Evolutionary conservation across 1,284 basidiomycete genomes (phyloP), one percentile per base, ranked within the genome.

Genomic region (Cryptococcus amylolentus): DNA sequence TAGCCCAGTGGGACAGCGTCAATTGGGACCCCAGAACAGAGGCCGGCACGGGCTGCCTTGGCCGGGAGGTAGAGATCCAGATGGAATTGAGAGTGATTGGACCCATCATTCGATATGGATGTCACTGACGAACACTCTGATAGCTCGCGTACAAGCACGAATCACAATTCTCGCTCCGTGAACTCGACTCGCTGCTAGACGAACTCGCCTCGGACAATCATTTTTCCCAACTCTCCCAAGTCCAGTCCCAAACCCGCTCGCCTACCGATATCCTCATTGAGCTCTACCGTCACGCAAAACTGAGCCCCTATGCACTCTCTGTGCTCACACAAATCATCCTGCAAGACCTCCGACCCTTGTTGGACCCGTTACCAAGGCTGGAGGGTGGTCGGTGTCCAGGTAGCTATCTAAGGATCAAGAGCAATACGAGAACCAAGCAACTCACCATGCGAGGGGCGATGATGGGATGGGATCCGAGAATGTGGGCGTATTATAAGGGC

Each of bases 321-420:
- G 82, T 86, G 54, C 77, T 92, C 49, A 85, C 86, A 0, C 89
- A 94, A 68, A 86, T 94, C 57, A 88, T 95, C 55, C 81, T 94
- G 26, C 88, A 87, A 60, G 91, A 93, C 70, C 77, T 94, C 0
- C 82, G 86, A 18, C 89, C 90, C 1, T 69, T 93, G 2, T 72
- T 91, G 0, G 88, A 87, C 64, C 86, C 88, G 1, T 73, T 86
- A 0, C 80, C 83, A 0, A 77, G 26, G 4, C 51, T 69, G 27
- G 55, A 39, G 2, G 50, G 60, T 13, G 31, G 31, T 8, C 58
- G 68, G 1, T 68, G 71, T 45, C 70, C 72, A 0, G 69, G 71
- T 0, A 55, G 63, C 4, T 59, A 73, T 55, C 60, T 75, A 0
- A 53, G 64, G 0, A 41, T 65, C 28, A 72, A 66, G 38, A 54